phyloP scores from a whole-genome alignment of 495 filamentous ascomycete species.

The Aspergillus cristatus region DNA sequence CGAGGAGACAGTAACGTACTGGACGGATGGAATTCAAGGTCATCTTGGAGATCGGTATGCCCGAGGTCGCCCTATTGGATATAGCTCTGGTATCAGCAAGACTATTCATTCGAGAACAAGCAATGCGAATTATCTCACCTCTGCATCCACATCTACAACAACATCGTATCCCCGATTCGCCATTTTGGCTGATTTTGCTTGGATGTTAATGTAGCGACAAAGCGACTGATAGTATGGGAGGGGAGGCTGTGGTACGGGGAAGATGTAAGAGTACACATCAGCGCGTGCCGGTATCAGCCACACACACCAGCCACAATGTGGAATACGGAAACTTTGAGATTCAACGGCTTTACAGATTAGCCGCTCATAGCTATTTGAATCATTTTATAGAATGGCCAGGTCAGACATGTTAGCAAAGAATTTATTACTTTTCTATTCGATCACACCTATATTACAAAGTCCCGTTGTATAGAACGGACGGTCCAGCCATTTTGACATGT shows the following conservation, averaged over 20 bases:
- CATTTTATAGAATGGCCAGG: no score
- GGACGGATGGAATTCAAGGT: slow-evolving; percentile 97
- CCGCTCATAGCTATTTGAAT: no score
- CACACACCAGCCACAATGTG: slow-evolving; percentile 1
- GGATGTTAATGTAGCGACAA: no score
- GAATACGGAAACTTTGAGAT: no score
- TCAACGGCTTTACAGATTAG: no score
- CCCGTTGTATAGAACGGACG: no score
- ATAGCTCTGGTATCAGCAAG: slow-evolving; percentile 8
- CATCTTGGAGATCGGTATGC: slow-evolving; percentile 94
- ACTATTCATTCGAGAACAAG: no score
- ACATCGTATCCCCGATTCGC: slow-evolving; percentile 87
- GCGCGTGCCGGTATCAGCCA: slow-evolving; percentile 1
- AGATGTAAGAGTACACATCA: slow-evolving; percentile 14
- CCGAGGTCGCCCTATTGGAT: slow-evolving; percentile 78
- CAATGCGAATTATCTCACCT: no score
- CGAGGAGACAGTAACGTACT: slow-evolving; percentile 37
- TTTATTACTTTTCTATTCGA: no score
- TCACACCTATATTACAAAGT: no score
- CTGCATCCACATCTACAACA: slow-evolving; percentile 91
- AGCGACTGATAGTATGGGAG: slow-evolving; percentile 6
- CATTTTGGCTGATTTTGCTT: slow-evolving; percentile 43
- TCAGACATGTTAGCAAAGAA: no score
- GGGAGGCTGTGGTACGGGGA: background rate
- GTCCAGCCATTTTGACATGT: no score